These are phyloP conservation scores for Leucocoprinus birnbaumii DNA, from an alignment of 768 basidiomycete genomes.

Conservation along the genomic window DNA sequence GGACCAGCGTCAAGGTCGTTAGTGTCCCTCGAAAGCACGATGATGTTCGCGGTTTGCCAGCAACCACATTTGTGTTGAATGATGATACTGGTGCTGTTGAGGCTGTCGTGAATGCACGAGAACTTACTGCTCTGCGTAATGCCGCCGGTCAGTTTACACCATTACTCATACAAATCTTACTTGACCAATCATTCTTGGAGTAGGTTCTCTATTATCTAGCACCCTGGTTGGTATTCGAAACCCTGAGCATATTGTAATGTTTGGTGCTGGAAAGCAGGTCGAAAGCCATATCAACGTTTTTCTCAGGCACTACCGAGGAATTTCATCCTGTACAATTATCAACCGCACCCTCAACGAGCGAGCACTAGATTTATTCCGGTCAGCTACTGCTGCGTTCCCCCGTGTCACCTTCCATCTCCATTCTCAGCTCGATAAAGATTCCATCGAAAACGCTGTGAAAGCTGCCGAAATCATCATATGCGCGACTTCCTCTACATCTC, in stretches of 20 bases:
- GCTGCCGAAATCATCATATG: slow-evolving; percentile 63
- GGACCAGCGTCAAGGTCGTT: slow-evolving; percentile 79
- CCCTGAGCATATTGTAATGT: slow-evolving; percentile 51
- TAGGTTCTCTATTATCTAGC: slow-evolving; percentile 70
- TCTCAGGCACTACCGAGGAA: slow-evolving; percentile 52
- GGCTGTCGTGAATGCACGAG: slow-evolving; percentile 75
- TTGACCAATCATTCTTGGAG: background rate
- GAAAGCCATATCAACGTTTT: slow-evolving; percentile 63
- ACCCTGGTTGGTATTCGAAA: slow-evolving; percentile 41
- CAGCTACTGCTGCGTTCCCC: slow-evolving; percentile 21
- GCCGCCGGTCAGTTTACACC: slow-evolving; percentile 59
- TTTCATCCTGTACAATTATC: slow-evolving; percentile 54
- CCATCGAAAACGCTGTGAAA: slow-evolving; percentile 30
- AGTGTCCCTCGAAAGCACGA: slow-evolving; percentile 53
- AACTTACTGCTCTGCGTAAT: slow-evolving; percentile 77
- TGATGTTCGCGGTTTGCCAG: slow-evolving; percentile 63
- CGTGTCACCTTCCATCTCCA: slow-evolving; percentile 21
- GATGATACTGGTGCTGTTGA: slow-evolving; percentile 65
- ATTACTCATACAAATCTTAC: background rate
- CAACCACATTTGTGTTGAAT: slow-evolving; percentile 73
- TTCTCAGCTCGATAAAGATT: slow-evolving; percentile 10
- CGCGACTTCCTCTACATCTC: slow-evolving; percentile 67
- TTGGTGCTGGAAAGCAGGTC: slow-evolving; percentile 75
- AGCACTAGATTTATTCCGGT: slow-evolving; percentile 31
- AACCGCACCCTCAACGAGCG: slow-evolving; percentile 58